These are phyloP conservation scores for Gracilaria caudata DNA, from an alignment of 23 red algal genomes.

Conservation along the genomic window DNA sequence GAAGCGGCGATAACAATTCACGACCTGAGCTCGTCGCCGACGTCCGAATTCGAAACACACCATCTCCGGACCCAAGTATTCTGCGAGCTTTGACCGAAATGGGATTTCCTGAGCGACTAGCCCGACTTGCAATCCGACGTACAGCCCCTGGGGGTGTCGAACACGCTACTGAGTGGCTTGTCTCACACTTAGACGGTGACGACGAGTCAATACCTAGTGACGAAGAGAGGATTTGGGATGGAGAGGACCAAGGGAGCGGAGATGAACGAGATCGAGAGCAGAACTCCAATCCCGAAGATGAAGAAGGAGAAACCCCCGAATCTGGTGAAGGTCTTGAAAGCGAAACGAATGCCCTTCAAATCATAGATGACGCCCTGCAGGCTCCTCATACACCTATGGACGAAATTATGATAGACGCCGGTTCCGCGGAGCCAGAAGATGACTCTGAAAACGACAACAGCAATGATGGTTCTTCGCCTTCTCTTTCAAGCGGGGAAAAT, in stretches of 20 bases:
- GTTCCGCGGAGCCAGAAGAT: not conserved
- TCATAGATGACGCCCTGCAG: not conserved
- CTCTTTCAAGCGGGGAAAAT: constrained; percentile 2
- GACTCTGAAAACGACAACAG: constrained; percentile 15
- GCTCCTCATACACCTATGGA: constrained; percentile 1
- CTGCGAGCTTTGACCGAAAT: constrained; percentile 45
- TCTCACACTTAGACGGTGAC: constrained; percentile 26
- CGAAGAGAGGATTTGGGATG: constrained; percentile 40
- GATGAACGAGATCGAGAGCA: constrained; percentile 33
- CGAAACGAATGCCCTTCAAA: not conserved
- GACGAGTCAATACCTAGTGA: constrained; percentile 20
- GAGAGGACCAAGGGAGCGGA: constrained; percentile 23
- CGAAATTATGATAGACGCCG: constrained; percentile 11
- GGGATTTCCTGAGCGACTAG: constrained; percentile 44
- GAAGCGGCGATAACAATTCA: constrained; percentile 20
- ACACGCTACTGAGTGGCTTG: constrained; percentile 55
- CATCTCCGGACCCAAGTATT: constrained; percentile 44
- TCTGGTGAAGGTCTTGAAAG: constrained; percentile 11
- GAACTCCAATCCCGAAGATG: not conserved
- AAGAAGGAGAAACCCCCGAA: constrained; percentile 9
- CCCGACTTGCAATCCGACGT: constrained; percentile 25
- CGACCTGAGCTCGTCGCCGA: constrained; percentile 16
- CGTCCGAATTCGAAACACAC: not conserved
- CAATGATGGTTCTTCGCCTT: not conserved
- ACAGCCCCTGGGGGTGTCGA: constrained; percentile 54